phyloP scores from a whole-genome alignment of 106 monocot genomes.

The Allium fistulosum region DNA sequence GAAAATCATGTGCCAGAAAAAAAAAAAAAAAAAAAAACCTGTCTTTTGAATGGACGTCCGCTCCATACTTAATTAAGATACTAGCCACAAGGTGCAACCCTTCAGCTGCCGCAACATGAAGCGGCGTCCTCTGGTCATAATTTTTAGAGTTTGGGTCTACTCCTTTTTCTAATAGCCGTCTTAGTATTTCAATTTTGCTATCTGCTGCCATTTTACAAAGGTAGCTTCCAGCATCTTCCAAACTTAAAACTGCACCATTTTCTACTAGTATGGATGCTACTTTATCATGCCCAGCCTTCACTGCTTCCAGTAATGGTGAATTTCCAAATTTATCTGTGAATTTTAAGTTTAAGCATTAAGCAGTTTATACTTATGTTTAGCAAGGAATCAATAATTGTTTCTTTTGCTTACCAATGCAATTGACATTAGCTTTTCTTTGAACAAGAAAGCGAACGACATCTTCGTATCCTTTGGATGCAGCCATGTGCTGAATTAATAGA shows the following conservation, averaged over 20 bases:
- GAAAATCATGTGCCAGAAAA: too few relatives aligned
- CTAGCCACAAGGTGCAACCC: constrained; percentile 55
- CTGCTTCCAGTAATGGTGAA: constrained; percentile 58
- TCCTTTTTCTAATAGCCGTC: constrained; percentile 43
- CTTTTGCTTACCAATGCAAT: constrained; percentile 40
- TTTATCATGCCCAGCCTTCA: constrained; percentile 55
- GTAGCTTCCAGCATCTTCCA: constrained; percentile 61
- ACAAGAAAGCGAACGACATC: constrained; percentile 56
- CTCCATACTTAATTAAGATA: constrained; percentile 47
- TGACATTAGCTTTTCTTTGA: constrained; percentile 38
- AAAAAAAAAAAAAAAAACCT: constrained; percentile 16
- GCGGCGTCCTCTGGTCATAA: constrained; percentile 59
- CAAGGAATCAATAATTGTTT: background rate
- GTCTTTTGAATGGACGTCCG: constrained; percentile 47
- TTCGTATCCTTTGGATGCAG: constrained; percentile 63
- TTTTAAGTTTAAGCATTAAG: background rate
- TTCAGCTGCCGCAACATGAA: constrained; percentile 71
- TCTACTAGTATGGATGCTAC: constrained; percentile 37
- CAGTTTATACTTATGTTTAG: too few relatives aligned
- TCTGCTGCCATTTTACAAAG: constrained; percentile 43
- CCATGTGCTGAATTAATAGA: constrained; percentile 39
- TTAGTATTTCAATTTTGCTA: constrained; percentile 43
- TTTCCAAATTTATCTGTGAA: constrained; percentile 63
- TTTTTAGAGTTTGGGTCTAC: constrained; percentile 67
- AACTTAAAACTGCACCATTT: constrained; percentile 38